Conservation (phyloP, 768 basidiomycete genomes). For the Suillus hirtellus region DNA sequence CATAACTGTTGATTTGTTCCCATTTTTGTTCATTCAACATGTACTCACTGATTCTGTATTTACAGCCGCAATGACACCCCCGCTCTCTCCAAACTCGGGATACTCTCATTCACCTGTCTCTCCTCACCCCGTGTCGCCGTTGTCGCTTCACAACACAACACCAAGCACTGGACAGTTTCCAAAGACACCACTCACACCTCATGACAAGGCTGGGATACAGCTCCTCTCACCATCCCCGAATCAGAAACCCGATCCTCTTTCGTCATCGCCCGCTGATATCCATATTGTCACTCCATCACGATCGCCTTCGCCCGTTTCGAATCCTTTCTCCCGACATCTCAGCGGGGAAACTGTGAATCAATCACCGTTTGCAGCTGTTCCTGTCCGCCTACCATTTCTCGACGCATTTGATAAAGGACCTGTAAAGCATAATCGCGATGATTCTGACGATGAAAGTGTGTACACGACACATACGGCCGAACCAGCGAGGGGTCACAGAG, state of each 20-base stretch:
- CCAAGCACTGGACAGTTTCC: constrained; percentile 20
- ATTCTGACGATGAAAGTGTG: constrained; percentile 35
- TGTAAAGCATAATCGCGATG: constrained; percentile 7
- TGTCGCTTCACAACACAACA: constrained; percentile 16
- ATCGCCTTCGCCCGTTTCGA: constrained; percentile 62
- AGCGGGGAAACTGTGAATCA: constrained; percentile 56
- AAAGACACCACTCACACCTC: constrained; percentile 20
- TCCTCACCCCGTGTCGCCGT: constrained; percentile 28
- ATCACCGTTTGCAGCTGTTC: constrained; percentile 23
- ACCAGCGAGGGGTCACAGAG: constrained; percentile 15
- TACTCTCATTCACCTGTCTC: constrained; percentile 36
- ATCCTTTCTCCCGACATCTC: constrained; percentile 90
- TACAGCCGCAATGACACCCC: constrained; percentile 32
- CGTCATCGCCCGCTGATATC: constrained; percentile 24
- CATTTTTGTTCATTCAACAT: not conserved
- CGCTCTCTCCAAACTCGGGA: constrained; percentile 35
- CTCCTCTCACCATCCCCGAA: constrained; percentile 12
- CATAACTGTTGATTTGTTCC: not conserved
- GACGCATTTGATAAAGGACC: constrained; percentile 43
- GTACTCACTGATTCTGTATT: not conserved
- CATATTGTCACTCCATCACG: constrained; percentile 32
- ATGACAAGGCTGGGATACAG: constrained; percentile 14
- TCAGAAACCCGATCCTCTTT: constrained; percentile 21
- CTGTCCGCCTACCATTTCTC: constrained; percentile 53
- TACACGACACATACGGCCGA: constrained; percentile 33